A percentile compares a stretch with the other conserved stretches of the same genome.
Conservation (phyloP, 495 filamentous ascomycete species). For the Neurospora terricola region DNA sequence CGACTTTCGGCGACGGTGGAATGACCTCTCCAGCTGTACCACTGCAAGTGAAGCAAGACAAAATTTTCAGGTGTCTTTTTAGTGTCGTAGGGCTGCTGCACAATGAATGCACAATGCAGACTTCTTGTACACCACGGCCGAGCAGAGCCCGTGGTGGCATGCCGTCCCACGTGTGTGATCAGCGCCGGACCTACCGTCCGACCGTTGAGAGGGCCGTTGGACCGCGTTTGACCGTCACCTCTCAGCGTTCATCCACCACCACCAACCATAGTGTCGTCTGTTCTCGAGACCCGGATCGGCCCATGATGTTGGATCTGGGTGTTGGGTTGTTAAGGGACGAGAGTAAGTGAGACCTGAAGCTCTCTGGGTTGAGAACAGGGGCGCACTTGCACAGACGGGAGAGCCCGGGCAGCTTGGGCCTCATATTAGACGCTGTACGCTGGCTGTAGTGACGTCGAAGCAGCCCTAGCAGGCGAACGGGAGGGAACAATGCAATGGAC, state of each 20-base stretch:
- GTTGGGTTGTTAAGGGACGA: neutral
- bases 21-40: neutral
- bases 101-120: neutral
- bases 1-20: constrained; percentile 7
- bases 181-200: neutral
- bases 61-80: neutral
- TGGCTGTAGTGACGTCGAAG: neutral
- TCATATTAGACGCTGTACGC: neutral
- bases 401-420: neutral
- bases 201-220: neutral
- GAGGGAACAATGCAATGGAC: neutral
- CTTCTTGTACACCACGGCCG: neutral
- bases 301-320: neutral
- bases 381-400: neutral
- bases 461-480: neutral
- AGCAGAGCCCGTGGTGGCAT: neutral
- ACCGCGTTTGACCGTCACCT: neutral
- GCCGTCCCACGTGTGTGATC: neutral
- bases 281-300: neutral
- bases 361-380: neutral
- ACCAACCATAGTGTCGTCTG: neutral
- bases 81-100: neutral
- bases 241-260: neutral
- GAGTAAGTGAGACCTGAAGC: neutral
- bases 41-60: neutral